These are phyloP conservation scores for Porcisia hertigi DNA, from an alignment of 208 protist species.

Conservation along the genomic window DNA sequence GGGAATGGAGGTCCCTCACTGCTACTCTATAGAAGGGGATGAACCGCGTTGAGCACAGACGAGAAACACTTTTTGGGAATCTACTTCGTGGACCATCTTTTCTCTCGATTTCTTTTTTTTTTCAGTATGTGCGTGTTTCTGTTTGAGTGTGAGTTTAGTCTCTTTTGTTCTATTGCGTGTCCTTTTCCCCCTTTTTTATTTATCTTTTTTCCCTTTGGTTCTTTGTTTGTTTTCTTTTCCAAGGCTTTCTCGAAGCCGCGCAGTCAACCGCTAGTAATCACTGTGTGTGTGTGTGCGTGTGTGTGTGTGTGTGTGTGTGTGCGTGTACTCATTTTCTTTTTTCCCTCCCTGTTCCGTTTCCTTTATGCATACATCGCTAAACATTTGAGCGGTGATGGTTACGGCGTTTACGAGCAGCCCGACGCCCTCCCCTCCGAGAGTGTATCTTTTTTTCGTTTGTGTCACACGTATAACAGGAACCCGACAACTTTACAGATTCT, in stretches of 20 bases:
- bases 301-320: neutral
- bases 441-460: neutral
- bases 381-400: neutral
- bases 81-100: neutral
- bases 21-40: too few species aligned
- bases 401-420: neutral
- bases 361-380: neutral
- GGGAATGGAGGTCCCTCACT: too few species aligned
- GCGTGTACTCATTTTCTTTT: neutral
- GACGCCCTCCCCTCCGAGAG: too few species aligned
- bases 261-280: neutral
- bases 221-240: neutral
- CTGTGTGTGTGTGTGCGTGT: neutral
- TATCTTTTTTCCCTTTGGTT: neutral
- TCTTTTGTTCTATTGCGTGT: neutral
- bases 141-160: neutral
- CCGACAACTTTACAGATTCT: neutral
- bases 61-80: neutral
- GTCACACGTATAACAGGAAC: neutral
- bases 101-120: neutral
- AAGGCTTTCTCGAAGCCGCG: neutral
- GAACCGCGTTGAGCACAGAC: too few species aligned
- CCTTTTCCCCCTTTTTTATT: constrained; percentile 1
- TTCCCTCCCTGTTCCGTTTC: neutral
- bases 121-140: neutral